A percentile compares a stretch with the other conserved stretches of the same genome.
phyloP scores from a whole-genome alignment of 331 rosid species.

The Malus hybrid region DNA sequence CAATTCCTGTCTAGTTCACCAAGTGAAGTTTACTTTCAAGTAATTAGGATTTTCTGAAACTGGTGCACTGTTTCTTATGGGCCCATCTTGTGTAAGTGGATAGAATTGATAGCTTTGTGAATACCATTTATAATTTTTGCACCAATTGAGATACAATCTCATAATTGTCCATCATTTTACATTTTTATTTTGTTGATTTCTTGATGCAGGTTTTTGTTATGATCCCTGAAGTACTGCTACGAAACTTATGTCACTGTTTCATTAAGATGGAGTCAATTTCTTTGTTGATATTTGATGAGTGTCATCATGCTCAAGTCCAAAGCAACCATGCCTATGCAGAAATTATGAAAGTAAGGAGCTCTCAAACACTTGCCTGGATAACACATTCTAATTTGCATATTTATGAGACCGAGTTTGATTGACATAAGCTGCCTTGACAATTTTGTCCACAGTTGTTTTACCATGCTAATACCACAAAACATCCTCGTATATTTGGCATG shows the following conservation, averaged over 20 bases:
- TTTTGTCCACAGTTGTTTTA: constrained; percentile 45
- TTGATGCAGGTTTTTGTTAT: constrained; percentile 78
- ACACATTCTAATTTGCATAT: not conserved
- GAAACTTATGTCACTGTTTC: constrained; percentile 59
- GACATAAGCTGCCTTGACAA: constrained; percentile 17
- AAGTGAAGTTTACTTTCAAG: not conserved
- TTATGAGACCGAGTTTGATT: not conserved
- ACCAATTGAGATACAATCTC: not conserved
- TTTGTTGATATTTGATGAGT: constrained; percentile 88
- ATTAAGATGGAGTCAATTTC: constrained; percentile 78
- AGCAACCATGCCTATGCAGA: constrained; percentile 83
- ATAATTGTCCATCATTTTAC: not conserved
- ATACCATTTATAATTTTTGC: not conserved
- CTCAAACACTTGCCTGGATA: not conserved
- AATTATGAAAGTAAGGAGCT: constrained; percentile 73
- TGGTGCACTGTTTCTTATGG: not conserved
- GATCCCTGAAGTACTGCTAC: constrained; percentile 75
- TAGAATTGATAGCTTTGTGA: too few relatives aligned
- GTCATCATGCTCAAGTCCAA: constrained; percentile 93
- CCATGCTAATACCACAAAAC: constrained; percentile 28
- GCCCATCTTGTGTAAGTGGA: too few relatives aligned
- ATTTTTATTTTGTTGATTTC: constrained; percentile 10
- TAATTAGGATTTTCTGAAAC: not conserved
- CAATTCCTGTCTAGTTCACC: not conserved
- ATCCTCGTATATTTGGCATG: constrained; percentile 96